A percentile compares a stretch with the other conserved stretches of the same genome.
phyloP scores from a whole-genome alignment of 257 asterid species.

The Lavandula angustifolia region DNA sequence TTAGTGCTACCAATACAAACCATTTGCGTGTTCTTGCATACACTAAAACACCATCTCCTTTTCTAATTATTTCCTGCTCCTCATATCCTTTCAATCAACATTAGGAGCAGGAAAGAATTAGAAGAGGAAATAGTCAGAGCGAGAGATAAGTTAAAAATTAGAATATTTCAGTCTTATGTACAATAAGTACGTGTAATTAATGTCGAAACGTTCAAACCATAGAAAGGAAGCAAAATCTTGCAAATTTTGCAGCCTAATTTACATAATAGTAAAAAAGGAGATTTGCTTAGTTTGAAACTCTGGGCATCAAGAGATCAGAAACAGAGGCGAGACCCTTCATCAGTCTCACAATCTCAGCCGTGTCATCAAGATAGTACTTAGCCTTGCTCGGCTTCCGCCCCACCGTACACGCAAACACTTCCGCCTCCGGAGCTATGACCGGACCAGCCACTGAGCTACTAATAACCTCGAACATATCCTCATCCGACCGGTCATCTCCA shows the following conservation, averaged over 20 bases:
- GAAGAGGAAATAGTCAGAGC: background rate
- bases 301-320: constrained; percentile 52
- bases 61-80: no score
- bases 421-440: constrained; percentile 67
- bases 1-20: no score
- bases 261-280: constrained; percentile 10
- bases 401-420: constrained; percentile 81
- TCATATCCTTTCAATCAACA: no score
- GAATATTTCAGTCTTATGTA: constrained; percentile 16
- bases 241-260: constrained; percentile 31
- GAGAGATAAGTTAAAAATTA: background rate
- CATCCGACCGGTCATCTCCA: constrained; percentile 80
- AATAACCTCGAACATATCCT: constrained; percentile 85
- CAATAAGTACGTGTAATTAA: no score
- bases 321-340: constrained; percentile 79
- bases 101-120: no score
- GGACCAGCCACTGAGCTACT: constrained; percentile 56
- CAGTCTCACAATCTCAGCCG: constrained; percentile 61
- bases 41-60: no score
- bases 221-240: constrained; percentile 18
- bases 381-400: constrained; percentile 88
- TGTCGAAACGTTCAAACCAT: background rate
- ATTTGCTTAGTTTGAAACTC: background rate
- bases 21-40: no score
- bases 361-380: constrained; percentile 78